Conservation (phyloP, 1,139 yeast genomes). For the Blastobotrys capitulatus region DNA sequence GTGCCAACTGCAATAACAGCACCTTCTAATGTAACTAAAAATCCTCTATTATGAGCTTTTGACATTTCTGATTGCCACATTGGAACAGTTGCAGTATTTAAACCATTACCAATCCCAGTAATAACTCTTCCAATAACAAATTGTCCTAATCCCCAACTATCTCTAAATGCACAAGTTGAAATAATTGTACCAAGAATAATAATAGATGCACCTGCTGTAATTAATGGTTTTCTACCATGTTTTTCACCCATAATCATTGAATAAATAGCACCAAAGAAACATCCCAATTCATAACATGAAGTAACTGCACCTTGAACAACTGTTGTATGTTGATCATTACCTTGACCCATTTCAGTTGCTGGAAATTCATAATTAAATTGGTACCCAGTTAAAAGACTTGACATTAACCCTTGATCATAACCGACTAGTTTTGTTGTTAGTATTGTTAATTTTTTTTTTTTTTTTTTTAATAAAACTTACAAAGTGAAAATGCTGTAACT, state of each 20-base stretch:
- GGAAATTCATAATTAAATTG: slow-evolving; percentile 58
- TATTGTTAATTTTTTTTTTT: too few species aligned
- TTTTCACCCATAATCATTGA: slow-evolving; percentile 45
- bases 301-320: slow-evolving; percentile 61
- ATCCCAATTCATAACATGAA: slow-evolving; percentile 71
- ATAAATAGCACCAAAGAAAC: slow-evolving; percentile 66
- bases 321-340: slow-evolving; percentile 23
- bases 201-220: slow-evolving; percentile 48
- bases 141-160: slow-evolving; percentile 61
- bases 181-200: slow-evolving; percentile 55
- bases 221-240: slow-evolving; percentile 34
- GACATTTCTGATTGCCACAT: slow-evolving; percentile 83
- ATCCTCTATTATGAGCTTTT: slow-evolving; percentile 66
- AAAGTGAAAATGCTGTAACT: too few species aligned
- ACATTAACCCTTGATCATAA: slow-evolving; percentile 67
- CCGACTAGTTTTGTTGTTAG: slow-evolving; percentile 45
- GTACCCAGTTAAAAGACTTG: slow-evolving; percentile 37
- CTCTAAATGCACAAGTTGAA: slow-evolving; percentile 57
- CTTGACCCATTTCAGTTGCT: slow-evolving; percentile 17
- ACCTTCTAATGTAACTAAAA: slow-evolving; percentile 66
- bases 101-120: slow-evolving; percentile 75
- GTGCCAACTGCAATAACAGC: slow-evolving; percentile 70
- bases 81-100: slow-evolving; percentile 80
- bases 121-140: slow-evolving; percentile 70
- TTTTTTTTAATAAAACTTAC: too few species aligned